Percentiles rank a stretch among this genome's conserved stretches.
phyloP scores from a whole-genome alignment of 228 moss, liverwort and hornwort species.

The Sphagnum fallax region DNA sequence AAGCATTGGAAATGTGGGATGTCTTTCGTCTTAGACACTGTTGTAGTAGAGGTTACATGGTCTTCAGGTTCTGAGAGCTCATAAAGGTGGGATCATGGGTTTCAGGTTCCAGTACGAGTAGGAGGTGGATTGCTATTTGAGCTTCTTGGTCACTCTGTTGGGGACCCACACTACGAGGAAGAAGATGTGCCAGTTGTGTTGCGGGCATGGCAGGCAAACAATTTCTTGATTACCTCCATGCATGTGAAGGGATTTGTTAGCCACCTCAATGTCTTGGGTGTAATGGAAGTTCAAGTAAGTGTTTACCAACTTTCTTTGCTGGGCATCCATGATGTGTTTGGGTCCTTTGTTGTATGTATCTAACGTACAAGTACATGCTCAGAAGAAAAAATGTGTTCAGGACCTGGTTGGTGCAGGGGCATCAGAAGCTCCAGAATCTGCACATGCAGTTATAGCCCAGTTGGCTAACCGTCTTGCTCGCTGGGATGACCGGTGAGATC shows the following conservation, averaged over 20 bases:
- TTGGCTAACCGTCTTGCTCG: slow-evolving; percentile 49
- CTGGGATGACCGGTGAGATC: slow-evolving; percentile 52
- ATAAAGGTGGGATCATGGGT: too few species aligned
- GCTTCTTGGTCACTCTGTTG: slow-evolving; percentile 79
- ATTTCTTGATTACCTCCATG: slow-evolving; percentile 75
- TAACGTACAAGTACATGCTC: not conserved
- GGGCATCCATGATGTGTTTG: not conserved
- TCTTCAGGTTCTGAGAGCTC: too few species aligned
- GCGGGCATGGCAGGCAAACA: slow-evolving; percentile 74
- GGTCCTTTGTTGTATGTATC: not conserved
- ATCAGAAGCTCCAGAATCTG: slow-evolving; percentile 44
- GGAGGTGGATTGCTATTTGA: slow-evolving; percentile 87
- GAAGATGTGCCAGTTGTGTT: slow-evolving; percentile 86
- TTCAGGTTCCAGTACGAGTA: slow-evolving; percentile 83
- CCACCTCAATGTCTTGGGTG: slow-evolving; percentile 74
- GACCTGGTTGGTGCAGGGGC: slow-evolving; percentile 61
- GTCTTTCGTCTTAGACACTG: too few species aligned
- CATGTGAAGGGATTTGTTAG: slow-evolving; percentile 72
- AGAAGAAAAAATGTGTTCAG: slow-evolving; percentile 9
- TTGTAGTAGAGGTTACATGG: too few species aligned
- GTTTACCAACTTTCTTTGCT: not conserved
- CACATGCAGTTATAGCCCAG: slow-evolving; percentile 50
- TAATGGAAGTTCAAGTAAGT: slow-evolving; percentile 79
- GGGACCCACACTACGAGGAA: slow-evolving; percentile 53
- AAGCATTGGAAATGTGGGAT: too few species aligned